Conservation (phyloP, 164 flowering plant genomes). For the Liquidambar formosana region DNA sequence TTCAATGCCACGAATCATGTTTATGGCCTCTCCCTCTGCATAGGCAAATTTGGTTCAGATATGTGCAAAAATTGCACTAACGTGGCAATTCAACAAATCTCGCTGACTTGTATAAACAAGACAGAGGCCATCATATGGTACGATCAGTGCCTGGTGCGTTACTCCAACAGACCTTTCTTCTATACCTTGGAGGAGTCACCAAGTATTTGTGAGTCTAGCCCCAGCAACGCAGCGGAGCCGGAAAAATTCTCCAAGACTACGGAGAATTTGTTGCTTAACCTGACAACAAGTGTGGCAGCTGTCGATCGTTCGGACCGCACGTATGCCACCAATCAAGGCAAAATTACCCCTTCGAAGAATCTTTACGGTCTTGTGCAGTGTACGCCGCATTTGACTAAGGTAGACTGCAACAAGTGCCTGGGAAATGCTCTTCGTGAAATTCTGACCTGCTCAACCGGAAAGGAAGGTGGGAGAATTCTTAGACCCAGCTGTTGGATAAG, state of each 20-base stretch:
- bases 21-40: constrained; percentile 20
- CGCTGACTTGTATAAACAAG: neutral
- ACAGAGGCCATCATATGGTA: constrained; percentile 17
- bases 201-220: neutral
- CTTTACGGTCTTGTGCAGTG: too few relatives aligned
- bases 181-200: neutral
- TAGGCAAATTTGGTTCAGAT: neutral
- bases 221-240: neutral
- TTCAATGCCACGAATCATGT: constrained; percentile 5
- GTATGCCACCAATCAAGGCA: too few relatives aligned
- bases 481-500: too few relatives aligned
- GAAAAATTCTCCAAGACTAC: neutral
- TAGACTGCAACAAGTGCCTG: too few relatives aligned
- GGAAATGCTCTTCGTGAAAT: too few relatives aligned
- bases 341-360: too few relatives aligned
- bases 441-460: too few relatives aligned
- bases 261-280: too few relatives aligned
- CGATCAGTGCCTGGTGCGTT: constrained; percentile 21
- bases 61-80: constrained; percentile 8
- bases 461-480: too few relatives aligned
- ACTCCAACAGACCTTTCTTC: constrained; percentile 14
- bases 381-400: too few relatives aligned
- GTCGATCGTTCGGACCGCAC: too few relatives aligned
- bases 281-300: too few relatives aligned
- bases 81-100: neutral